Percentiles rank a stretch among this genome's conserved stretches.
Conservation (phyloP, 352 stramenopile species). For the Phytopythium kandeliae region DNA sequence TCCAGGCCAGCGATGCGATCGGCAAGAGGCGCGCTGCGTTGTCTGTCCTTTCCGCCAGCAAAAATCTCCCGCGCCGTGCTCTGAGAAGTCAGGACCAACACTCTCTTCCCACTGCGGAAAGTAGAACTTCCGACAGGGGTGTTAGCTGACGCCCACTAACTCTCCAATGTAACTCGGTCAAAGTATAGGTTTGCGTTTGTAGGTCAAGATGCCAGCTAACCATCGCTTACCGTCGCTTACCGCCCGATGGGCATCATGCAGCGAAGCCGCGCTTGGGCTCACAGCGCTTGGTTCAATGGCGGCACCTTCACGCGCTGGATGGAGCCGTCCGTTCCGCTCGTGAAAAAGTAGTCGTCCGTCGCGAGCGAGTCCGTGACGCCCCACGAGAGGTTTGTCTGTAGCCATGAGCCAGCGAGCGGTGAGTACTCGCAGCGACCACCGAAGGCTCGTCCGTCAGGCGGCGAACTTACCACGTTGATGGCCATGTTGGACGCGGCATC, state of each 20-base stretch:
- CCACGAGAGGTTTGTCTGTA: conserved; percentile 74
- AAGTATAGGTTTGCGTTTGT: no score
- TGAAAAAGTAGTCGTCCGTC: conserved; percentile 80
- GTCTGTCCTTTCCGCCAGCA: neutral
- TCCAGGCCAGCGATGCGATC: no score
- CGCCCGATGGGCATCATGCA: no score
- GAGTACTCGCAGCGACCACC: no score
- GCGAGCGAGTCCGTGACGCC: conserved; percentile 78
- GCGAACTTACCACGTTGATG: conserved; percentile 82
- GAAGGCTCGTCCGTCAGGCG: no score
- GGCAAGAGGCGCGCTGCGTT: neutral
- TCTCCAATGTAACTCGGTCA: no score
- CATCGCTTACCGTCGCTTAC: neutral
- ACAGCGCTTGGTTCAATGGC: conserved; percentile 24
- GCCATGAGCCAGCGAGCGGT: no score
- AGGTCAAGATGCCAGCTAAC: no score
- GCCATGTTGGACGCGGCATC: conserved; percentile 81
- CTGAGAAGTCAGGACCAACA: neutral
- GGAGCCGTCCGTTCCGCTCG: conserved; percentile 75
- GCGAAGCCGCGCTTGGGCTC: no score
- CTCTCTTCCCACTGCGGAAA: neutral
- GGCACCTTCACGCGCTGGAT: conserved; percentile 72
- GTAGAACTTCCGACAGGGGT: no score
- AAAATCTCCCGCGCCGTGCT: neutral
- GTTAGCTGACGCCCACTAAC: no score